phyloP scores from a whole-genome alignment of 352 stramenopile genomes.

The Phytopythium montanum region DNA sequence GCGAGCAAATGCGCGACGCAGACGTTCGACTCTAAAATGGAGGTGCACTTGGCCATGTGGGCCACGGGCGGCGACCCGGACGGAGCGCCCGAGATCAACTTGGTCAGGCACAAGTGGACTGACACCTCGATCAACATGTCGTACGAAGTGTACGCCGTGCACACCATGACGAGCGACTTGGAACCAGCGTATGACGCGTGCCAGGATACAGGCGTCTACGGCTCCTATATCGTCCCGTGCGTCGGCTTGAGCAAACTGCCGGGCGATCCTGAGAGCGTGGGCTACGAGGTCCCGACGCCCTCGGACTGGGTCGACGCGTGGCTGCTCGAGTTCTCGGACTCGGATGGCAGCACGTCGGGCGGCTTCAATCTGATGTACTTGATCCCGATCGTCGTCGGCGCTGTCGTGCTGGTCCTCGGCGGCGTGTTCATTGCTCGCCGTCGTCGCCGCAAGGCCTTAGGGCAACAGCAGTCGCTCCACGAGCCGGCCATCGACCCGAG shows the following conservation, averaged over 20 bases:
- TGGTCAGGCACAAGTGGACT: neutral
- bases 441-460: neutral
- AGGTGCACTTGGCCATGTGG: slow-evolving; percentile 22
- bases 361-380: slow-evolving; percentile 30
- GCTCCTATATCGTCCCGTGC: neutral
- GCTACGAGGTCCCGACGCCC: neutral
- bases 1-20: slow-evolving; percentile 28
- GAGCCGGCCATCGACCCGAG: neutral
- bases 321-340: neutral
- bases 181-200: neutral
- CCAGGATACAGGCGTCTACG: neutral
- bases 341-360: neutral
- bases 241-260: neutral
- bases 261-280: neutral
- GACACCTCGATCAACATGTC: neutral
- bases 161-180: neutral
- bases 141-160: slow-evolving; percentile 2
- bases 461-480: neutral
- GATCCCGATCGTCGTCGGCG: slow-evolving; percentile 23
- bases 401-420: slow-evolving; percentile 9
- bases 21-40: slow-evolving; percentile 7
- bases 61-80: slow-evolving; percentile 13
- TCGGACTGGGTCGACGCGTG: slow-evolving; percentile 1
- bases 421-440: slow-evolving; percentile 11
- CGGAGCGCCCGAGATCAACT: neutral